A percentile compares a stretch with the other conserved stretches of the same genome.
Conservation (phyloP, 2,329 filamentous ascomycete genomes). For the Calycina marina region DNA sequence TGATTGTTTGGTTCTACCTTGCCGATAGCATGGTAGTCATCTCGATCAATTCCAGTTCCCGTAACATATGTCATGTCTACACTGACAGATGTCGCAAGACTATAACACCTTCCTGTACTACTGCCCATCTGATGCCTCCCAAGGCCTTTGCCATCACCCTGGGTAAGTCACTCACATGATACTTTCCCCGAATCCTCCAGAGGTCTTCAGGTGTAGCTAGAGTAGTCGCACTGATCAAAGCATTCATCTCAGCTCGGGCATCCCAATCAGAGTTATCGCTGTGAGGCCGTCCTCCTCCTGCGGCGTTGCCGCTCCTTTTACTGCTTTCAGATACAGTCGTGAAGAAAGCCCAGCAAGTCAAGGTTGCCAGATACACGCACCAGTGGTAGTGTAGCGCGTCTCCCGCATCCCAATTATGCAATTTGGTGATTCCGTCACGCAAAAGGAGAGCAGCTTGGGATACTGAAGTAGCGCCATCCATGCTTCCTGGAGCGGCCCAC, state of each 20-base stretch:
- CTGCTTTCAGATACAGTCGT: conserved; percentile 22
- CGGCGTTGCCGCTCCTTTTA: conserved; percentile 1
- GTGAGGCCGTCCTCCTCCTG: neutral
- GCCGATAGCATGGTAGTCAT: too few species aligned
- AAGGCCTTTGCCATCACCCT: conserved; percentile 40
- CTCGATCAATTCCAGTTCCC: too few species aligned
- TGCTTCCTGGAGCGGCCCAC: conserved; percentile 28
- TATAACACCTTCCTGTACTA: conserved; percentile 45
- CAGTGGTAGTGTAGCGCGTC: conserved; percentile 46
- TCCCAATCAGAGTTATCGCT: conserved; percentile 34
- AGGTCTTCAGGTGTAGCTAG: conserved; percentile 21
- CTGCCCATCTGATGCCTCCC: conserved; percentile 43
- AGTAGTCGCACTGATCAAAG: conserved; percentile 26
- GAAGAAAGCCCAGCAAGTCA: conserved; percentile 44
- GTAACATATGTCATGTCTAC: too few species aligned
- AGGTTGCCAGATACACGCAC: conserved; percentile 43
- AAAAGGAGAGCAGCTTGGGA: conserved; percentile 41
- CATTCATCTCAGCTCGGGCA: conserved; percentile 32
- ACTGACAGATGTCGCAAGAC: conserved; percentile 31
- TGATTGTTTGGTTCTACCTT: too few species aligned
- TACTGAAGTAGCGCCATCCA: conserved; percentile 28
- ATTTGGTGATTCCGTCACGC: conserved; percentile 31
- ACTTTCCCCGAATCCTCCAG: conserved; percentile 27
- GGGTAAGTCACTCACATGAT: conserved; percentile 35
- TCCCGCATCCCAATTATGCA: conserved; percentile 35